phyloP scores from a whole-genome alignment of 306 rosid genomes.

The Luffa acutangula region DNA sequence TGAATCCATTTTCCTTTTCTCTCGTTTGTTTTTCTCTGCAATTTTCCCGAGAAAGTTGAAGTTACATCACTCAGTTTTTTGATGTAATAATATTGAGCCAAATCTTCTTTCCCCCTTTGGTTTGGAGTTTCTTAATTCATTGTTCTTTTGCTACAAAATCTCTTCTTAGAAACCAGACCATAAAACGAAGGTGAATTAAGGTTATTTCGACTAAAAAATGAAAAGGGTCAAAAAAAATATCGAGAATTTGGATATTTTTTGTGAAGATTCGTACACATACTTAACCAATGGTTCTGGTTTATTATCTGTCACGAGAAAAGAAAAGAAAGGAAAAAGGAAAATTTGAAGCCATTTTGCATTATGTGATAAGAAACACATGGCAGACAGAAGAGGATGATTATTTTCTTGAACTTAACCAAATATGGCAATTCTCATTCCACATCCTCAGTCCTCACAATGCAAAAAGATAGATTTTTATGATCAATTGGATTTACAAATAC shows the following conservation, averaged over 20 bases:
- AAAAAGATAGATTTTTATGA: not conserved
- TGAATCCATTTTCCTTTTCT: not conserved
- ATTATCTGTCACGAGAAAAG: not conserved
- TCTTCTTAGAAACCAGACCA: not conserved
- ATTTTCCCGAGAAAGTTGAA: slow-evolving; percentile 10
- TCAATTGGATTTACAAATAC: not conserved
- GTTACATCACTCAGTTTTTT: slow-evolving; percentile 26
- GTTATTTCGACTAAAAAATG: not conserved
- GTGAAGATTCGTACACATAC: not conserved
- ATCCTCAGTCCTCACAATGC: not conserved
- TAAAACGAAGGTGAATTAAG: not conserved
- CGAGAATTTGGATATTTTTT: not conserved
- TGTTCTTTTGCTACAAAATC: slow-evolving; percentile 18
- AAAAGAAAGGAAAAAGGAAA: not conserved
- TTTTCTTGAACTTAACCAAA: not conserved
- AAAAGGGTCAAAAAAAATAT: not conserved
- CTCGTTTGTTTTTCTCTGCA: not conserved
- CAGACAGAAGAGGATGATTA: not conserved
- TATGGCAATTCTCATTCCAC: not conserved
- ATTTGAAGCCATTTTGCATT: not conserved
- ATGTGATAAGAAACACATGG: not conserved
- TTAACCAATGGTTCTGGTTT: not conserved
- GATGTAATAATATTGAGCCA: slow-evolving; percentile 9
- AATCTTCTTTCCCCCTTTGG: slow-evolving; percentile 25
- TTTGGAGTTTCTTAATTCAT: slow-evolving; percentile 11